Evolutionary conservation across 2,329 filamentous ascomycete species (phyloP), one percentile per base, ranked within the genome.

Genomic region (Colletotrichum filicis): DNA sequence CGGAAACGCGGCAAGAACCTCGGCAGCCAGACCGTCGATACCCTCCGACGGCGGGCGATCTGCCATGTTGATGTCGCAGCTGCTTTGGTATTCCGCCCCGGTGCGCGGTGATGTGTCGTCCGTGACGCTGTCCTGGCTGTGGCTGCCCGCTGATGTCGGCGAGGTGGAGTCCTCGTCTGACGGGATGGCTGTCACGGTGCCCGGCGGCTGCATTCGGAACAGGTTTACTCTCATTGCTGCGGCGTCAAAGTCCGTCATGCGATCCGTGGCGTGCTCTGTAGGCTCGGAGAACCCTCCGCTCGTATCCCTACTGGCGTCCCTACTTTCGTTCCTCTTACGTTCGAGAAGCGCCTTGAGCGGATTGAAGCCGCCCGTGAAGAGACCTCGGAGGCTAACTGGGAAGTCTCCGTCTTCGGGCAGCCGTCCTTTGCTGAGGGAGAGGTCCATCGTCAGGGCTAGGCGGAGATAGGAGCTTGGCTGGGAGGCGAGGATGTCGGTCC

Each of bases 381-480:
- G 75, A 3, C 77, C 77, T 1, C 82, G 80, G 4, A 85, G 77
- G 35, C 81, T 83, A 8, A 81, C 81, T 0, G 83, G 83, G 49
- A 85, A 84, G 70, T 85, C 83, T 0, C 81, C 79, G 60, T 85
- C 83, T 52, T 82, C 81, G 0, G 82, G 82, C 0, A 85, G 73
- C 1, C 83, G 79, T 1, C 83, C 83, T 68, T 84, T 84, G 73
- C 83, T 85, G 12, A 86, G 79, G 28, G 82, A 83, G 22, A 85
- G 78, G 61, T 85, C 83, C 79, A 86, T 82, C 3, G 83, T 83
- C 77, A 86, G 79, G 5, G 85, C 84, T 5, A 87, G 78, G 2
- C 83, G 82, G 11, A 85, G 78, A 68, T 85, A 85, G 7, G 80
- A 81, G 9, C 80, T 80, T 0, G 84, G 83, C 37, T 85, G 80